Evolutionary conservation across 768 basidiomycete genomes (phyloP), one percentile per base, ranked within the genome.

Genomic region (Boletus reticuloceps): DNA sequence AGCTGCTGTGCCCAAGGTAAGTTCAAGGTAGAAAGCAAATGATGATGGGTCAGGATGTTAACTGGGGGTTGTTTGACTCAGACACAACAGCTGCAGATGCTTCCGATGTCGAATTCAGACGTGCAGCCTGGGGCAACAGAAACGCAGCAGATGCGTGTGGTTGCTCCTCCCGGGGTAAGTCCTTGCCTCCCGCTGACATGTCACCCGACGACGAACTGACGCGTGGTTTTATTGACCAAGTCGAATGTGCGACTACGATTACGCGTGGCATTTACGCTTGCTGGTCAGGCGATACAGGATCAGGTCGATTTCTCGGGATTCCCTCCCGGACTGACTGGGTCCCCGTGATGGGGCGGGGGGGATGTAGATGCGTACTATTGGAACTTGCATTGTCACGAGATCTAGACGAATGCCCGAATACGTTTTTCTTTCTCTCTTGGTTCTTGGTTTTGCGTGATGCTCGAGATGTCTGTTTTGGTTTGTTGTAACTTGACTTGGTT

Each of bases 81-180:
- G 93, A 91, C 94, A 0, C 95, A 97, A 73, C 94, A 97, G 69
- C 72, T 99, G 53, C 95, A 98, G 70, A 99, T 99, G 96, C 79
- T 94, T 54, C 93, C 96, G 7, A 98, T 98, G 89, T 94, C 94
- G 6, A 94, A 87, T 70, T 78, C 87, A 12, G 87, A 83, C 50
- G 79, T 99, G 41, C 75, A 73, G 34, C 86, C 91, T 0, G 92
- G 94, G 2, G 75, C 84, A 10, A 81, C 83, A 16, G 96, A 98
- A 71, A 96, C 94, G 11, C 97, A 98, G 68, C 93, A 96, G 68
- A 89, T 99, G 90, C 83, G 94, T 11, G 85, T 99, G 38, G 78
- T 91, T 29, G 92, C 94, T 12, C 94, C 93, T 4, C 79, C 80
- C 9, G 94, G 94, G 36, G 94, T 95, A 65, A 72, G 91, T 50